Conservation (phyloP, 805 yeast species). For the Saturnispora mendoncae region DNA sequence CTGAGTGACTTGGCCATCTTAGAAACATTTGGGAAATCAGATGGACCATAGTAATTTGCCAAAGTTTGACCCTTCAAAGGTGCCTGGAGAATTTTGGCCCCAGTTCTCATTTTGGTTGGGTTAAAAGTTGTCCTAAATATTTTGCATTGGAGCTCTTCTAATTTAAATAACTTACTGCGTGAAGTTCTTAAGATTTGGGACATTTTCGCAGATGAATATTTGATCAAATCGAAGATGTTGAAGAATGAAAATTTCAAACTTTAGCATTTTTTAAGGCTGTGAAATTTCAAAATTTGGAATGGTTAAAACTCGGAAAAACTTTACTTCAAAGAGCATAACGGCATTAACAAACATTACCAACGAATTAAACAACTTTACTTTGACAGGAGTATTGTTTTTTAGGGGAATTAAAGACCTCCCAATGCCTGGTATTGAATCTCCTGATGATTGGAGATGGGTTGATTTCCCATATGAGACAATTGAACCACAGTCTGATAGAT, state of each 20-base stretch:
- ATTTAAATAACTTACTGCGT: conserved; percentile 39
- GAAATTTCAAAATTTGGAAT: neutral
- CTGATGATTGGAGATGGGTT: conserved; percentile 47
- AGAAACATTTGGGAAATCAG: conserved; percentile 53
- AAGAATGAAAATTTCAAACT: conserved; percentile 2
- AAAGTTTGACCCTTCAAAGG: conserved; percentile 69
- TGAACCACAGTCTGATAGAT: conserved; percentile 6
- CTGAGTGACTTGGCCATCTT: conserved; percentile 21
- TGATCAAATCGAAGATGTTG: conserved; percentile 1
- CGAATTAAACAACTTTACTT: conserved; percentile 31
- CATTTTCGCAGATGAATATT: neutral
- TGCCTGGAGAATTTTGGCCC: conserved; percentile 57
- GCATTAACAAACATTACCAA: conserved; percentile 25
- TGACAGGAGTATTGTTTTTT: conserved; percentile 43
- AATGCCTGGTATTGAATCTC: conserved; percentile 30
- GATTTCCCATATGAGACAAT: conserved; percentile 33
- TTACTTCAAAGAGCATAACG: neutral
- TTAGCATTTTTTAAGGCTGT: conserved; percentile 2
- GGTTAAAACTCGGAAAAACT: neutral
- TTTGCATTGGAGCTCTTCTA: conserved; percentile 51
- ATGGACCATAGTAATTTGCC: conserved; percentile 65
- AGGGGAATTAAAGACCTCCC: conserved; percentile 34
- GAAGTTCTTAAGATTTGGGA: conserved; percentile 12
- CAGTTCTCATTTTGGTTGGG: conserved; percentile 59
- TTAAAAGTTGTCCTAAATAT: conserved; percentile 66